Evolutionary conservation across 345 rosid species (phyloP), one percentile per base, ranked within the genome.

Genomic region (Boechera stricta): DNA sequence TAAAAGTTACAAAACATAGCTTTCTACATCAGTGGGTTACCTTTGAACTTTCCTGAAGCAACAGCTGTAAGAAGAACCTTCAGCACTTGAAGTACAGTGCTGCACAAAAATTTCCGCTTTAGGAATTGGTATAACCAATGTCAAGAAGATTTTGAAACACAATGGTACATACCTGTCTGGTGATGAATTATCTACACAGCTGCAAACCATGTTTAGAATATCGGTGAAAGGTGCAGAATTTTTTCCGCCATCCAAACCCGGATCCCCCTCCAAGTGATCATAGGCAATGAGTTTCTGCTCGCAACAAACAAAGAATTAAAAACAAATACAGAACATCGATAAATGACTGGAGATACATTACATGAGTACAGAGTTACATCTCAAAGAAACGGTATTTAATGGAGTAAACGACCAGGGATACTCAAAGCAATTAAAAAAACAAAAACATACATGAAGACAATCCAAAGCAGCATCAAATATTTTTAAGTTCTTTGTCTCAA

Each of bases 51-150:
- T 71, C 94, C 36, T 15, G 99, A 95, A 78, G 98, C 93, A 54
- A 89, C 98, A 58, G 98, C 98, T 57, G 97, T 95, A 61, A 95
- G 94, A 73, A 92, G 99, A 54, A 95, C 94, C 89, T 95, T 95
- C 79, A 95, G 75, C 81, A 95, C 98, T 84, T 89, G 96, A 58
- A 95, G 85, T 72, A 87, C 84, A 70, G 99, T 95, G 83, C 99
- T 95, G 97, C 85, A 87, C 9, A 76, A 82, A 49, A 33, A 28
- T 45, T 52, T 76, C 62, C 69, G 62, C 69, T 65, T 67, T 51
- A 79, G 72, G 69, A 85, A 68, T 53, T 78, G 66, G 52, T 67
- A 52, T 32, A 73, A 78, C 39, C 53, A 79, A 66, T 28, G 28
- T 21, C 69, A 71, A 33, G 56, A 67, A 38, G 36, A 63, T 53